A percentile compares a stretch with the other conserved stretches of the same genome.
Conservation (phyloP, 441 rosid species). For the Croton laevigatus region DNA sequence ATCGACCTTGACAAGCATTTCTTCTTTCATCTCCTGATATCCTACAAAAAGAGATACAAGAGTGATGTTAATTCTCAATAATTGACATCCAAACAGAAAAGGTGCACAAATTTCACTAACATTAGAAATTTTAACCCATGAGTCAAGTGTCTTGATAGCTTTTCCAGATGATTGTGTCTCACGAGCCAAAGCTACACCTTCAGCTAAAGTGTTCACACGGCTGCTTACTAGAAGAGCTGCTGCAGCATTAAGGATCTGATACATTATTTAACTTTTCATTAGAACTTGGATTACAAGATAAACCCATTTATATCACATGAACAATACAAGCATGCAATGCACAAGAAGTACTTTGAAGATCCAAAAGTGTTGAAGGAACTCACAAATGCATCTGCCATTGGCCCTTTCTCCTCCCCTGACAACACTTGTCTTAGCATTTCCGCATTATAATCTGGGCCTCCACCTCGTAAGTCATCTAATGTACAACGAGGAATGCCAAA, state of each 20-base stretch:
- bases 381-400: slow-evolving; percentile 84
- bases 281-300: slow-evolving; percentile 14
- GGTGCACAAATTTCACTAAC: slow-evolving; percentile 21
- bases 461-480: slow-evolving; percentile 70
- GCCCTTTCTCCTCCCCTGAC: slow-evolving; percentile 77
- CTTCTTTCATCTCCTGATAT: slow-evolving; percentile 25
- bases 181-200: slow-evolving; percentile 74
- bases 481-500: slow-evolving; percentile 90
- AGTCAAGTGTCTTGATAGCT: slow-evolving; percentile 63
- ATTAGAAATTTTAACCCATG: slow-evolving; percentile 61
- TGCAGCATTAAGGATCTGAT: slow-evolving; percentile 87
- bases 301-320: not conserved
- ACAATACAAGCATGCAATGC: not conserved
- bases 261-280: slow-evolving; percentile 9
- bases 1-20: not conserved
- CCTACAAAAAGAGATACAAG: not conserved
- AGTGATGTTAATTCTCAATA: slow-evolving; percentile 9
- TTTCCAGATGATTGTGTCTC: slow-evolving; percentile 73
- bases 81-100: not conserved
- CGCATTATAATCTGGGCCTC: slow-evolving; percentile 74
- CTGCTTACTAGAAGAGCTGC: slow-evolving; percentile 80
- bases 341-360: not conserved
- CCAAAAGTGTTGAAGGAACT: slow-evolving; percentile 25
- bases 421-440: slow-evolving; percentile 56
- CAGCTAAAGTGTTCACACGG: slow-evolving; percentile 48